These are phyloP conservation scores for Physcia stellaris DNA, from an alignment of 495 filamentous ascomycete genomes.

Conservation along the genomic window DNA sequence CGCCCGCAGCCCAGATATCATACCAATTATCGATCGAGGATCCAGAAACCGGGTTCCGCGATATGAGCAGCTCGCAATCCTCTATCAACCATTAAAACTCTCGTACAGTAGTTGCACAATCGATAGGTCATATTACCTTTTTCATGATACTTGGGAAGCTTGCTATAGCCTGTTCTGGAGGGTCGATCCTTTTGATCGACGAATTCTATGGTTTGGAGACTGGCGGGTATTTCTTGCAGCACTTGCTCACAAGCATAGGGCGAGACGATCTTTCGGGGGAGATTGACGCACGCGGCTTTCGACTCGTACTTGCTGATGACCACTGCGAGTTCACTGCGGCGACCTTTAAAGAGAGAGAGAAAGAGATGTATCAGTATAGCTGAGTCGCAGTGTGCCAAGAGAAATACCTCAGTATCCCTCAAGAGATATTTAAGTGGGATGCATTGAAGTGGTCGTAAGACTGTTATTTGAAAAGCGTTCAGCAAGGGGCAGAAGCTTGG, in stretches of 20 bases:
- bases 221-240: neutral
- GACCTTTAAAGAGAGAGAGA: neutral
- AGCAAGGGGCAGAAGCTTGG: neutral
- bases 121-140: neutral
- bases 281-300: neutral
- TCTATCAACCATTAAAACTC: too few species aligned
- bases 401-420: too few species aligned
- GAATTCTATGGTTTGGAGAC: neutral
- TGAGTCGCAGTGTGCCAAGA: too few species aligned
- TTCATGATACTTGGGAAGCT: neutral
- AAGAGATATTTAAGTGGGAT: too few species aligned
- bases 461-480: neutral
- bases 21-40: neutral
- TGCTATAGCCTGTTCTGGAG: neutral
- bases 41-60: neutral
- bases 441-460: too few species aligned
- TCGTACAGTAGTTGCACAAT: too few species aligned
- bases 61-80: too few species aligned
- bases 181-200: neutral
- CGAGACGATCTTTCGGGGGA: neutral
- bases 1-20: neutral
- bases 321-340: neutral
- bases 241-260: neutral
- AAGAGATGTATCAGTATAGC: neutral
- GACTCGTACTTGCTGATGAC: neutral